Evolutionary conservation across 1,284 basidiomycete species (phyloP).

Genomic region (Ganoderma lingzhi): DNA sequence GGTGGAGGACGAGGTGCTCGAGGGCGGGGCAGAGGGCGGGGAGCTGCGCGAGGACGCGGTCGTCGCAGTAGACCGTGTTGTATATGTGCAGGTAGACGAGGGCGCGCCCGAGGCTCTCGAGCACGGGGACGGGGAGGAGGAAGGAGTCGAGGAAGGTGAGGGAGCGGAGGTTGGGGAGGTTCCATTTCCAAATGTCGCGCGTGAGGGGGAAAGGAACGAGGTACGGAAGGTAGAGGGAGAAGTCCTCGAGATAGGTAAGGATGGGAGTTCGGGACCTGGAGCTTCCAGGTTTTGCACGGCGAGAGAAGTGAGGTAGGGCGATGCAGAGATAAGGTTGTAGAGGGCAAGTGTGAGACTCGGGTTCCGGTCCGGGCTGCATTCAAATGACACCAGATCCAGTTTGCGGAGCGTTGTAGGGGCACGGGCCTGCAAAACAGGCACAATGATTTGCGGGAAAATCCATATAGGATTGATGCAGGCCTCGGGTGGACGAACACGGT

Average conservation of each 20-base stretch:
- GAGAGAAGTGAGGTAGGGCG: neutral
- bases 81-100: neutral
- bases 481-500: neutral
- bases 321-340: neutral
- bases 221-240: neutral
- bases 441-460: neutral
- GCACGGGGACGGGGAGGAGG: neutral
- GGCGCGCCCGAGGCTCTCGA: neutral
- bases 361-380: neutral
- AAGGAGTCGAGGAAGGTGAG: neutral
- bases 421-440: neutral
- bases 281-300: neutral
- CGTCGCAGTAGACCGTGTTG: neutral
- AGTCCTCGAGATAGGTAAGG: neutral
- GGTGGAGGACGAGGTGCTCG: neutral
- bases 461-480: neutral
- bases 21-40: neutral
- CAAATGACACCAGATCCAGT: neutral
- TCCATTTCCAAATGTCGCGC: neutral
- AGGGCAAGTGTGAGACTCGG: neutral
- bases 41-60: neutral
- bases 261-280: neutral
- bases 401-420: neutral
- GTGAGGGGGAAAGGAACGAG: neutral
- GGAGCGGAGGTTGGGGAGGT: neutral